Base-by-base conservation (phyloP, 495 filamentous ascomycete genomes). In the Bombardia bombarda region DNA sequence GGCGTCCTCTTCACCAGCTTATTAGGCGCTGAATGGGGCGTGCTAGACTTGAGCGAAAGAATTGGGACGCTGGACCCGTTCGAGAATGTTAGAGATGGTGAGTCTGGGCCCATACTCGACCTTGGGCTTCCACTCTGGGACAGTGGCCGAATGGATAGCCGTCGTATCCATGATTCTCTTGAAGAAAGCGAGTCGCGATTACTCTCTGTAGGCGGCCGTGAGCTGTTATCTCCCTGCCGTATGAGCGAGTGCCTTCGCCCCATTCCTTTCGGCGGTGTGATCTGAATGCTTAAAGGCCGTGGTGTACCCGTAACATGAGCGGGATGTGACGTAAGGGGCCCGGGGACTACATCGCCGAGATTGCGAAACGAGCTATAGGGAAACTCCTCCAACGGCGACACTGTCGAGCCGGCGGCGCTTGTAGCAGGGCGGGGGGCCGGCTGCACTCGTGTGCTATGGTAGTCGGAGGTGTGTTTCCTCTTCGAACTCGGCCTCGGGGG, bases 1-100 rank as follows among this genome's bases (percentile, higher is more conserved):
- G 79, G 71, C 33, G 79, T 70, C 42, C 90, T 80, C 66, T 96
- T 97, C 23, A 96, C 82, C 19, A 96, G 68, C 64, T 93, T 96
- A 63, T 95, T 96, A 13, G 84, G 80, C 30, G 72, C 53, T 45
- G 73, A 57, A 45, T 75, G 66, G 60, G 12, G 60, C 40, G 10
- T 72, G 60, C 40, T 56, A 48, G 33, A 48, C 28, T 26, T 57
- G 51, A 13, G 70, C 52, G 49, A 49, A 20, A 84, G 55, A 21
- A 84, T 84, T 28, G 84, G 82, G 32, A 76, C 82, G 7, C 71
- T 73, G 19, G 85, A 87, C 21, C 75, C 79, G 66, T 84, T 78
- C 38, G 83, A 87, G 43, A 81, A 80, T 8, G 79, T 77, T 18
- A 87, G 68, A 2, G 81, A 80, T 13, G 79, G 71, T n/a, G 83